Conservation (phyloP, 768 basidiomycete species). For the Trametes cubensis region DNA sequence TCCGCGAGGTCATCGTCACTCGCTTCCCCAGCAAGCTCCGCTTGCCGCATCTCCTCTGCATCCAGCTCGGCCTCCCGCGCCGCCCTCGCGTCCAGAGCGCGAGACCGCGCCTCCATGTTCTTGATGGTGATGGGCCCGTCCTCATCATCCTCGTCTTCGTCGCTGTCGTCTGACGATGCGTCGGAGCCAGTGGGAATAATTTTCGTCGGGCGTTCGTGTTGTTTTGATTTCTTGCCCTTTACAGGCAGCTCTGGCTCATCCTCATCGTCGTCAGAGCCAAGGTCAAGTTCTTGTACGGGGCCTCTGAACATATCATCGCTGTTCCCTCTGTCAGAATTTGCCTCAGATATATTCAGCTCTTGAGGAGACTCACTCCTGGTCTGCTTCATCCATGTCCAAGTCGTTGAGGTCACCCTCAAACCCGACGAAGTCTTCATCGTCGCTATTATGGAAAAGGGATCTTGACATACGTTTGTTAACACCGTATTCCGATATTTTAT, state of each 20-base stretch:
- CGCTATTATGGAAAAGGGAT: constrained; percentile 51
- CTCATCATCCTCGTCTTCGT: constrained; percentile 45
- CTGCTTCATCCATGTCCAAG: constrained; percentile 44
- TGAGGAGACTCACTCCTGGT: constrained; percentile 43
- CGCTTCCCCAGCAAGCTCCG: constrained; percentile 46
- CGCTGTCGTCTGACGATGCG: constrained; percentile 44
- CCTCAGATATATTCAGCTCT: too few species aligned
- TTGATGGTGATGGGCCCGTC: constrained; percentile 68
- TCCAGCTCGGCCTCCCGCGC: constrained; percentile 72
- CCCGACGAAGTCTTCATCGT: constrained; percentile 45
- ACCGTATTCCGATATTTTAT: not conserved
- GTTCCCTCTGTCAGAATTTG: not conserved
- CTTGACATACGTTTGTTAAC: constrained; percentile 32
- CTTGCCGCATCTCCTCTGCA: constrained; percentile 63
- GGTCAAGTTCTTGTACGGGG: constrained; percentile 61
- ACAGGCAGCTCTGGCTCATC: constrained; percentile 41
- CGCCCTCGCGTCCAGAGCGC: constrained; percentile 70
- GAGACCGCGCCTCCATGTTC: constrained; percentile 83
- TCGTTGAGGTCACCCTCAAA: constrained; percentile 55
- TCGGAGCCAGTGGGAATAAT: constrained; percentile 56
- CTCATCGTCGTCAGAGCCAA: constrained; percentile 65
- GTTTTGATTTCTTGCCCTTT: constrained; percentile 57
- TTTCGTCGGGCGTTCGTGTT: constrained; percentile 49
- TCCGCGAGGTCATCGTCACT: constrained; percentile 56
- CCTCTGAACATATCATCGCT: constrained; percentile 57